Evolutionary conservation across 345 rosid genomes (phyloP).

Genomic region (Hibiscus trionum): DNA sequence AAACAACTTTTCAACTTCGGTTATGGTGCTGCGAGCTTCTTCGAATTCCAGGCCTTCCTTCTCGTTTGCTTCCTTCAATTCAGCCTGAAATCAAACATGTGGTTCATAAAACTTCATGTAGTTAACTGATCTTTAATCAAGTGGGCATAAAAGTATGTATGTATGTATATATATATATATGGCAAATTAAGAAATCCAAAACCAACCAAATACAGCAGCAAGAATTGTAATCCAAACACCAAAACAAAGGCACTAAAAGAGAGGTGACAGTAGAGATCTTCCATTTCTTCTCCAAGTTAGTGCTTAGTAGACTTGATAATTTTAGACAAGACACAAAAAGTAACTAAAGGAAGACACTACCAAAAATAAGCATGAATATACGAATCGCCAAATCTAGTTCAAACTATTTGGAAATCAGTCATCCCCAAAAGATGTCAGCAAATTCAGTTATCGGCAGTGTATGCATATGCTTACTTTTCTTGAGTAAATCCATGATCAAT

Average conservation of each 20-base stretch:
- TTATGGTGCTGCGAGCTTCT: slow-evolving; percentile 58
- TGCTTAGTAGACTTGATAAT: background rate
- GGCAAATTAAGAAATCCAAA: background rate
- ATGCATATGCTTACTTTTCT: background rate
- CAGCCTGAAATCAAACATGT: slow-evolving; percentile 33
- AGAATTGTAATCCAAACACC: background rate
- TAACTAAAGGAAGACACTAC: background rate
- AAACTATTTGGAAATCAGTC: background rate
- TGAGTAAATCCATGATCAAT: background rate
- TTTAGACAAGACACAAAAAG: background rate
- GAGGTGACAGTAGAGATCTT: background rate
- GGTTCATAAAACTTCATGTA: background rate
- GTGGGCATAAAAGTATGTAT: background rate
- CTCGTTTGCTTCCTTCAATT: slow-evolving; percentile 51
- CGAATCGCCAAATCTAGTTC: background rate
- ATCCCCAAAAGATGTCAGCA: background rate
- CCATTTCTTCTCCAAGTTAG: background rate
- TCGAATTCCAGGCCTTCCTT: slow-evolving; percentile 53
- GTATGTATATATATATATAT: background rate
- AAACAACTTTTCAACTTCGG: slow-evolving; percentile 52
- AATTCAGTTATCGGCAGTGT: background rate
- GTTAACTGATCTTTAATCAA: background rate
- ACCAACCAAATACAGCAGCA: background rate
- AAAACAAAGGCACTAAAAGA: background rate
- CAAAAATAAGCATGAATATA: background rate